Percentiles rank a stretch among this genome's conserved stretches.
phyloP scores from a whole-genome alignment of 2,329 filamentous ascomycete species.

The Pseudocercospora pini-densiflorae region DNA sequence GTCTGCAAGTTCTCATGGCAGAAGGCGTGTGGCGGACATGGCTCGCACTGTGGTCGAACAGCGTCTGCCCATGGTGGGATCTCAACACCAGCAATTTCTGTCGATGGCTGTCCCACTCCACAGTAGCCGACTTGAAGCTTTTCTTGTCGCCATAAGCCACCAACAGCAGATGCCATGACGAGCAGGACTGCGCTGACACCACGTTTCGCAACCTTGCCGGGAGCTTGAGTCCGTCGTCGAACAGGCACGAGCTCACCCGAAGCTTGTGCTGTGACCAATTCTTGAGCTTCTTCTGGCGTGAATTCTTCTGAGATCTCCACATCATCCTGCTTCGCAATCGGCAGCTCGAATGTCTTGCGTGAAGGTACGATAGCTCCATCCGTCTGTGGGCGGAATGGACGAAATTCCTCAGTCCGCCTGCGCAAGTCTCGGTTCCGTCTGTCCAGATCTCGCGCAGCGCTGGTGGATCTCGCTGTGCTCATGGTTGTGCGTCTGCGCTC shows the following conservation, averaged over 20 bases:
- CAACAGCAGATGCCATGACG: conserved; percentile 73
- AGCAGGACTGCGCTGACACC: conserved; percentile 73
- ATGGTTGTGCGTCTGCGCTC: conserved; percentile 58
- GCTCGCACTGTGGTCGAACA: conserved; percentile 81
- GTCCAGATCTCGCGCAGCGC: conserved; percentile 42
- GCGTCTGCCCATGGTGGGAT: conserved; percentile 75
- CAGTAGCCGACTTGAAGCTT: conserved; percentile 97
- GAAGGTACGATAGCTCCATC: conserved; percentile 59
- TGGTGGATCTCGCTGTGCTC: conserved; percentile 39
- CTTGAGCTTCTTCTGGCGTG: conserved; percentile 84
- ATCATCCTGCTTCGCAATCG: conserved; percentile 54
- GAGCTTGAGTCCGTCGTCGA: conserved; percentile 43
- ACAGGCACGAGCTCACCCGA: conserved; percentile 51
- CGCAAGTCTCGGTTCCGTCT: conserved; percentile 49
- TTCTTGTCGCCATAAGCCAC: conserved; percentile 86
- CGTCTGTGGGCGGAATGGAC: conserved; percentile 54
- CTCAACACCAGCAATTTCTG: conserved; percentile 62
- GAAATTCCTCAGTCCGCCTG: conserved; percentile 48
- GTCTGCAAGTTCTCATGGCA: conserved; percentile 80
- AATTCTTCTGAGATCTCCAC: conserved; percentile 81
- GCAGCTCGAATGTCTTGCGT: conserved; percentile 63
- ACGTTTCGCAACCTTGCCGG: conserved; percentile 57
- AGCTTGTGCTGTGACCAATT: conserved; percentile 71
- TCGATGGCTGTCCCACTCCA: conserved; percentile 71
- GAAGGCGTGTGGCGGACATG: conserved; percentile 86